Evolutionary conservation across 768 basidiomycete species (phyloP), one percentile per base, ranked within the genome.

Genomic region (Xerocomus brunneocitrinus): DNA sequence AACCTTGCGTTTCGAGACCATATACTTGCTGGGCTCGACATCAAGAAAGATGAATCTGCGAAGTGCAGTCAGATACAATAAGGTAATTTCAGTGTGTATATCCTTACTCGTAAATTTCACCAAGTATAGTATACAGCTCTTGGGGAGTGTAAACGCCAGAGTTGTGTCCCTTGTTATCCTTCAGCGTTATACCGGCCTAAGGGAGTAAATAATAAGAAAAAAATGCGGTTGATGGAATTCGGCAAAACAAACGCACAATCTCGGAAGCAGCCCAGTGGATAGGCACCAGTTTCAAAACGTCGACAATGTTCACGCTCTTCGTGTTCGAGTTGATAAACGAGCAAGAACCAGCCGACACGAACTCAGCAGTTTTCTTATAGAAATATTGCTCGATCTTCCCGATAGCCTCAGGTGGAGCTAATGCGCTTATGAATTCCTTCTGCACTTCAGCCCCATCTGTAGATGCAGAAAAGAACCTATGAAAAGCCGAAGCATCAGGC

Each of bases 31-130:
- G 2, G 79, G 62, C 48, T 87, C 86, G 22, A 82, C 72, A 48
- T 90, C 82, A 32, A 91, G 76, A 81, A 91, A 92, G 54, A 92
- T 71, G 65, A 79, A 90, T 39, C 89, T 91, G 58, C 4, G 2
- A 22, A 27, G 19, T 16, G 50, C n/a, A 52, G n/a, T 50, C 31
- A 24, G 24, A 45, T 42, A 19, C 32, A n/a, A 44, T 30, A 5
- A 28, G 28, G 4, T n/a, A 28, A 0, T 14, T 36, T 19, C 27
- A 10, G 3, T 5, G 14, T 9, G 9, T 27, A 8, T n/a, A 35
- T 31, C 19, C 68, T 59, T 27, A 89, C 83, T 80, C 70, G 67
- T 90, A 91, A 48, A 91, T 85, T 22, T 87, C 83, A 25, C 79
- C 74, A 8, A 91, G 76, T 36, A 84, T 82, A 16, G 75, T 68